A percentile compares a stretch with the other conserved stretches of the same genome.
phyloP scores from a whole-genome alignment of 352 stramenopile genomes.

The Phytophthora meadii region DNA sequence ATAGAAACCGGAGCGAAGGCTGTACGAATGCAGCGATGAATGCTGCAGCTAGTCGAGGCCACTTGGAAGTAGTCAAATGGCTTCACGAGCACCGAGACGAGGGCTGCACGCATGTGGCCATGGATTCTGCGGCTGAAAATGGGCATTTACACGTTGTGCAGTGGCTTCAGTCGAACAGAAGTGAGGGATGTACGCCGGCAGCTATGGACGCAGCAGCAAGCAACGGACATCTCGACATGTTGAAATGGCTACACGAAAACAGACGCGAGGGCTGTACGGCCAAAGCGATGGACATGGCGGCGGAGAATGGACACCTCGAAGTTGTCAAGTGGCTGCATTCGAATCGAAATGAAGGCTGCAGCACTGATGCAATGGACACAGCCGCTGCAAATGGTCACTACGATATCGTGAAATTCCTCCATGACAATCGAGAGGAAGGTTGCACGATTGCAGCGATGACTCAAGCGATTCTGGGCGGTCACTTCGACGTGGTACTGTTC shows the following conservation, averaged over 20 bases:
- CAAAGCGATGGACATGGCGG: slow-evolving; percentile 37
- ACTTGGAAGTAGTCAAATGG: slow-evolving; percentile 61
- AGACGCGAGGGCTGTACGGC: slow-evolving; percentile 30
- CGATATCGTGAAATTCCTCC: slow-evolving; percentile 29
- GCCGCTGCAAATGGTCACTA: slow-evolving; percentile 32
- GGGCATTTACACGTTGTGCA: slow-evolving; percentile 46
- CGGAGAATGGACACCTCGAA: slow-evolving; percentile 34
- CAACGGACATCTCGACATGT: slow-evolving; percentile 34
- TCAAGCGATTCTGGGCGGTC: slow-evolving; percentile 26
- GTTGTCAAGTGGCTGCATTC: slow-evolving; percentile 41
- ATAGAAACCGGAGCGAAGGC: slow-evolving; percentile 43
- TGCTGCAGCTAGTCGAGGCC: slow-evolving; percentile 41
- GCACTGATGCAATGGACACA: slow-evolving; percentile 30
- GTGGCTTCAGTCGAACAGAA: slow-evolving; percentile 51
- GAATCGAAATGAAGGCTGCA: slow-evolving; percentile 35
- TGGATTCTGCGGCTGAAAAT: slow-evolving; percentile 51
- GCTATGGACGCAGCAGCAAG: slow-evolving; percentile 31
- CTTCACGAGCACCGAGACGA: slow-evolving; percentile 47
- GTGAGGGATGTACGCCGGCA: slow-evolving; percentile 39
- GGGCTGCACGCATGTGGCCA: slow-evolving; percentile 52
- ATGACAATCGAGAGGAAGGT: slow-evolving; percentile 33
- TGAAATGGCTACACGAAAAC: slow-evolving; percentile 45
- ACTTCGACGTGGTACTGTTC: slow-evolving; percentile 37
- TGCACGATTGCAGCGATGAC: slow-evolving; percentile 35
- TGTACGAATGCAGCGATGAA: slow-evolving; percentile 60